Evolutionary conservation across 768 basidiomycete genomes (phyloP), one percentile per base, ranked within the genome.

Genomic region (Termitomyces sp.): DNA sequence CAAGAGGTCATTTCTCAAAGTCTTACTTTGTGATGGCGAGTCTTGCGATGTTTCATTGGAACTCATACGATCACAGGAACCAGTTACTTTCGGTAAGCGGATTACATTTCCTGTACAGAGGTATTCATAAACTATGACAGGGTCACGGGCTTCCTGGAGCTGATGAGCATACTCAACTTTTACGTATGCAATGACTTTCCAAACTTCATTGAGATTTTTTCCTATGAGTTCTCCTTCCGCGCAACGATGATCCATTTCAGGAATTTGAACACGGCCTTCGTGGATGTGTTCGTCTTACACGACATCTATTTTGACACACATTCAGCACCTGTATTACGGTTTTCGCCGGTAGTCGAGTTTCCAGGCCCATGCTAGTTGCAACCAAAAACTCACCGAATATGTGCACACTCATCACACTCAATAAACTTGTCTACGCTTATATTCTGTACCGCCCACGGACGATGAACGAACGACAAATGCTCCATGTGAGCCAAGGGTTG

Each of bases 21-120:
- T 75, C 23, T 63, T 80, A 14, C 59, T 79, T 13, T 71, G 77
- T 14, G 78, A 80, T 63, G 79, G 78, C 77, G 56, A 20, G 72
- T 66, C n/a, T 50, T 50, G 16, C 16, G 5, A 26, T 12, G 44
- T 6, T 35, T 9, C 26, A 50, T 16, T 5, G 10, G 35, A 35
- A 35, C 30, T 32, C 35, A 32, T 35, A 50, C 48, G 7, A 33
- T 38, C 3, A 2, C 8, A 33, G 32, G 51, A 46, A 38, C 47
- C 32, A 23, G 13, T 18, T 35, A 18, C 50, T 46, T 14, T 35
- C 66, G 44, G 44, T 46, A 20, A 44, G 43, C 18, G 20, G 43
- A 6, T 8, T 44, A 20, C 1, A 44, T 7, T 20, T 3, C n/a
- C n/a, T 3, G 20, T n/a, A 44, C 6, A 20, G 9, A 20, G 18